Conservation (phyloP, 345 rosid genomes). For the Arabidopsis arenosa region DNA sequence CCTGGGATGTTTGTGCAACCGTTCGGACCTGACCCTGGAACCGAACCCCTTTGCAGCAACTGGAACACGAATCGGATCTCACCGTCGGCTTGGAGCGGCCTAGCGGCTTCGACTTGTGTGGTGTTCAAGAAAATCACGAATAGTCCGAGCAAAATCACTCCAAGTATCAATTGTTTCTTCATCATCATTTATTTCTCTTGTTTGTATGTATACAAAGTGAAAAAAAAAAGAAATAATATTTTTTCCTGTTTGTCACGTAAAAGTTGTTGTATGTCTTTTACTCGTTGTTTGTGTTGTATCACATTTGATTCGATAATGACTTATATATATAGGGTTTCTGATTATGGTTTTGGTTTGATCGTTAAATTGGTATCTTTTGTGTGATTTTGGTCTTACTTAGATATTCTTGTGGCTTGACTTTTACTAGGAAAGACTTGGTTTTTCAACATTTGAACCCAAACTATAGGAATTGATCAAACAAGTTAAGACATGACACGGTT, state of each 20-base stretch:
- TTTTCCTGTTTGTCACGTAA: constrained; percentile 11
- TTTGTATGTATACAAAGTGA: not conserved
- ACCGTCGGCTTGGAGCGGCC: constrained; percentile 30
- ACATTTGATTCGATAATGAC: constrained; percentile 21
- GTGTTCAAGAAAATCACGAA: constrained; percentile 28
- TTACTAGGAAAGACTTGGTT: constrained; percentile 40
- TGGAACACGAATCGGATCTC: constrained; percentile 41
- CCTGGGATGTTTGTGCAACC: constrained; percentile 27
- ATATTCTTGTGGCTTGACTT: constrained; percentile 41
- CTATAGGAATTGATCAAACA: constrained; percentile 45
- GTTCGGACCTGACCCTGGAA: constrained; percentile 32
- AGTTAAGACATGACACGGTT: constrained; percentile 38
- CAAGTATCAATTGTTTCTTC: constrained; percentile 39
- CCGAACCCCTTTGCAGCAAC: constrained; percentile 28
- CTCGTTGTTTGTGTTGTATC: constrained; percentile 35
- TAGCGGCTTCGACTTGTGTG: constrained; percentile 42
- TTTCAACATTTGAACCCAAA: constrained; percentile 41
- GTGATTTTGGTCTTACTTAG: constrained; percentile 36
- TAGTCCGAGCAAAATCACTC: constrained; percentile 29
- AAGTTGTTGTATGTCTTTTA: constrained; percentile 37
- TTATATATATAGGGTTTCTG: constrained; percentile 36
- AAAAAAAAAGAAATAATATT: not conserved
- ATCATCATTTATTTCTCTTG: constrained; percentile 23
- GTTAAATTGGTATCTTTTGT: constrained; percentile 29
- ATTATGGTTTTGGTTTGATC: constrained; percentile 25